Conservation (phyloP, 139 green algal genomes). For the Trebouxia sp. region DNA sequence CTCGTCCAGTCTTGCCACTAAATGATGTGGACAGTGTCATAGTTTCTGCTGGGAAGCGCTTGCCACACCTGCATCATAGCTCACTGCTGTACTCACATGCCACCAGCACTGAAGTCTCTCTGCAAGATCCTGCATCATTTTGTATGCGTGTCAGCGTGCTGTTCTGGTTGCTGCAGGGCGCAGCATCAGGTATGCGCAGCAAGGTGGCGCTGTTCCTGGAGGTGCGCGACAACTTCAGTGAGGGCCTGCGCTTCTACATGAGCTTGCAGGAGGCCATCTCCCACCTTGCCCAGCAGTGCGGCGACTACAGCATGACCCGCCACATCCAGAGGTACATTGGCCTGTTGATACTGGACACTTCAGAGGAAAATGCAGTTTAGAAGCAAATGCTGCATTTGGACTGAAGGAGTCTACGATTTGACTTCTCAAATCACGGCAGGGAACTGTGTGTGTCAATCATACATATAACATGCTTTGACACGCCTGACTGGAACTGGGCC, state of each 20-base stretch:
- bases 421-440: no score
- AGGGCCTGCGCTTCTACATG: constrained; percentile 88
- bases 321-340: constrained; percentile 46
- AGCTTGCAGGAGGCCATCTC: constrained; percentile 81
- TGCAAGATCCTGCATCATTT: no score
- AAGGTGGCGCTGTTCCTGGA: constrained; percentile 63
- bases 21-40: no score
- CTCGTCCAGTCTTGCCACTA: no score
- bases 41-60: no score
- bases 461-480: background rate
- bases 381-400: background rate
- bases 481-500: background rate
- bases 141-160: no score
- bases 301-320: constrained; percentile 76
- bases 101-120: no score
- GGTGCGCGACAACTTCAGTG: constrained; percentile 74
- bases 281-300: constrained; percentile 74
- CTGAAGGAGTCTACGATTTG: background rate
- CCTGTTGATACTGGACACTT: background rate
- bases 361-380: background rate
- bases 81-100: no score
- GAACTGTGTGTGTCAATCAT: background rate
- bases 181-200: constrained; percentile 44
- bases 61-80: no score
- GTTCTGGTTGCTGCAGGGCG: constrained; percentile 25